Base-by-base conservation (phyloP, 2,329 filamentous ascomycete species). In the Orbilia javanica region DNA sequence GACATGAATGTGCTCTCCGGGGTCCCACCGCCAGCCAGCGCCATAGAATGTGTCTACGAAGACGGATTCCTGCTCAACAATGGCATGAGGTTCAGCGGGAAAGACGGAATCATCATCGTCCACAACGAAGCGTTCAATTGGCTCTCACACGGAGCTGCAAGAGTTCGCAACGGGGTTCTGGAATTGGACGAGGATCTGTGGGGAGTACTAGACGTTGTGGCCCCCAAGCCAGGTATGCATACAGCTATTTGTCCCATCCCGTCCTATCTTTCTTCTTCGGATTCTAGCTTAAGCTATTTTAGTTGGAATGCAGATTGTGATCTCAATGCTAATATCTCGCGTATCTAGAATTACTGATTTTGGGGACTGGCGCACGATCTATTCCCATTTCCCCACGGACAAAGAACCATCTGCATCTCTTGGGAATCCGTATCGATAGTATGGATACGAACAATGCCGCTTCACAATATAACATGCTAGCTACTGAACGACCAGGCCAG, bases 361-460 rank as follows among this genome's bases (percentile, higher is more conserved):
- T 99, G n/a, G 96, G 96, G 0, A 88, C 96, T 3, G 96, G 96
- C 0, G 89, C 89, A 20, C 87, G 88, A 20, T 93, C 96, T 63
- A 86, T 90, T 62, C 94, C 94, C 0, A 85, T 98, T 6, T 93
- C 92, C 70, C 92, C 92, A 0, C 87, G 90, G 81, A 93, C 93
- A 50, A 90, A 91, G 81, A 87, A 87, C 74, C 87, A 90, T 81
- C 89, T 99, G 71, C 91, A 91, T 79, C 88, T 89, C 31, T 84
- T 98, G 48, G 96, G 96, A 0, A 92, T 98, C 81, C 88, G 93
- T 72, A 87, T 98, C 4, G 96, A 99, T 82, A 88, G 97, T 2
- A 88, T 95, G 82, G 96, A 98, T 85, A 98, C 96, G 34, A 88
- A 93, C 79, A 98, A 98, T 84, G 96, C 96, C 7, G 93, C 95